Base-by-base conservation (phyloP, 2,329 filamentous ascomycete species). In the Lanzia echinophila region DNA sequence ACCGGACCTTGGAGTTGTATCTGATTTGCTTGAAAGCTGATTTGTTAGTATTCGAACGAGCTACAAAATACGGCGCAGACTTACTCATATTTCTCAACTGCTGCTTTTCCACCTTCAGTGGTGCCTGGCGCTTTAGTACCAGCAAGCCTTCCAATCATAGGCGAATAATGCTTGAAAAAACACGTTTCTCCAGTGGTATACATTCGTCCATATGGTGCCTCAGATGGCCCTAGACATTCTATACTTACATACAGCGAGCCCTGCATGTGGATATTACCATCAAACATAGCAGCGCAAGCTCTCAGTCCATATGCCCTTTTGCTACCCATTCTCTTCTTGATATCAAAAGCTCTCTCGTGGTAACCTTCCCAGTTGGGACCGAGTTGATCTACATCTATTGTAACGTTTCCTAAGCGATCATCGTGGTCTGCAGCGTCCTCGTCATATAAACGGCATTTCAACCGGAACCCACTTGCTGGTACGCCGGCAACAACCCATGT, bases 401-500 rank as follows among this genome's bases (percentile, higher is more conserved):
- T 90, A 3, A 89, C 88, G 65, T 94, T 95, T 11, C 92, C 92
- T 19, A 97, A 77, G 24, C 89, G 79, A 70, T 97, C 92, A 66
- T 97, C 87, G 60, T 87, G 82, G 67, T 96, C 88, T 1, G 85
- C 82, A 33, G 84, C 83, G 70, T 97, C 92, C 69, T 97, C 92
- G 65, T 97, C 92, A 70, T 91, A 95, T 17, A 97, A 72, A 50
- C 88, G 81, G 57, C 88, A 90, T 68, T 96, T 96, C 62, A 97
- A 77, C 54, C 78, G 79, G 72, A 96, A 95, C 3, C 91, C 91
- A 0, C 79, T 82, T 0, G 84, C 75, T 0, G 92, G 91, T 2
- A 96, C 79, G 62, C 96, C 95, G 57, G 88, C 89, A 22, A 97
- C 86, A 20, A 90, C 78, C 92, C 92, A 97, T 56, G 89, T 80